Conservation (phyloP, 2,329 filamentous ascomycete species). For the Periglandula ipomoeae region DNA sequence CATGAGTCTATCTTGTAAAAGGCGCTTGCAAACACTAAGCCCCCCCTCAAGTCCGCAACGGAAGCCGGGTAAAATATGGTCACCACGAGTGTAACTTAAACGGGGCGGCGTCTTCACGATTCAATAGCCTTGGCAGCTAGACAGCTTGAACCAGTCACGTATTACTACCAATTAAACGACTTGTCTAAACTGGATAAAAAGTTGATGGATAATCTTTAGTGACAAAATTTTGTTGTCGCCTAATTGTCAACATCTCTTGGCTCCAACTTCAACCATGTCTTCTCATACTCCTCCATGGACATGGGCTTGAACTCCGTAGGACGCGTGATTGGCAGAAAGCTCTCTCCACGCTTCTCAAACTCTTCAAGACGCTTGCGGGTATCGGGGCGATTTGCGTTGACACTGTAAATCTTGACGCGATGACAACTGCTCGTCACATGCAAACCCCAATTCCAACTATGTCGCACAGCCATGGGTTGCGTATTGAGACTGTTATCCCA, state of each 20-base stretch:
- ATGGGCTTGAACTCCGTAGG: constrained; percentile 41
- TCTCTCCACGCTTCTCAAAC: constrained; percentile 37
- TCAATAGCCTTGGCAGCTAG: no score
- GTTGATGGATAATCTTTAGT: no score
- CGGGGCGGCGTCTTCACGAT: no score
- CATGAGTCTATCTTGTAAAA: no score
- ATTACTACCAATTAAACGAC: no score
- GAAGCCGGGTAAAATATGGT: no score
- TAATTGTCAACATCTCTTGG: neutral
- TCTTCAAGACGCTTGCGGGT: constrained; percentile 41
- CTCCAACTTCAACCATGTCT: constrained; percentile 14
- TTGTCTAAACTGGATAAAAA: no score
- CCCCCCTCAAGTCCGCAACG: no score
- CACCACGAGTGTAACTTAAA: no score
- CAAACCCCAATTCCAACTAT: constrained; percentile 56
- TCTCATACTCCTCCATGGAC: constrained; percentile 37
- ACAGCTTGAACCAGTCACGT: no score
- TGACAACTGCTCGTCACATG: constrained; percentile 57
- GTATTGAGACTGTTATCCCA: constrained; percentile 57
- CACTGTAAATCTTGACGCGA: constrained; percentile 51
- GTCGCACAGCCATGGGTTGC: constrained; percentile 44
- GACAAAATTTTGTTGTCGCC: no score
- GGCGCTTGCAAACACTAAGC: no score
- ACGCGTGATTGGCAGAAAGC: constrained; percentile 44
- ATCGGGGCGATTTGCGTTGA: constrained; percentile 40